Base-by-base conservation (phyloP, 202 grass and related monocot genomes). In the Carex arenaria region DNA sequence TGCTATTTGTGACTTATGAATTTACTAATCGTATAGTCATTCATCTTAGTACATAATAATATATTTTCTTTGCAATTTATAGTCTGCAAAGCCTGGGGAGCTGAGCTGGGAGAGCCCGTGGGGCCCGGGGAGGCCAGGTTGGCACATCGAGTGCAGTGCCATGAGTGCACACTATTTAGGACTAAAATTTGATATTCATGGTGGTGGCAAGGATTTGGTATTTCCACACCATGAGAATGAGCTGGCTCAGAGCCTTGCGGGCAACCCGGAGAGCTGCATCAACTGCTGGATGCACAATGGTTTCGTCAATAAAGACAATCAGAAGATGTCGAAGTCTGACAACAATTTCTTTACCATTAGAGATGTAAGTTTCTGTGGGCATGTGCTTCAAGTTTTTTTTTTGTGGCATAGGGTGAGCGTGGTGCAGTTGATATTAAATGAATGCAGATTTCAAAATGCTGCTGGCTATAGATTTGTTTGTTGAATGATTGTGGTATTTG, bases 201-300 rank as follows among this genome's bases (percentile, higher is more conserved):
- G 96, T 36, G 96, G 96, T 82, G 93, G 93, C 31, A 90, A 95
- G 69, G 93, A 98, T 85, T 83, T 98, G 67, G 93, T 98, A 13
- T 98, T 98, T 79, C 91, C 96, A 84, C 96, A 98, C 78, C 96
- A 98, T 75, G 96, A 93, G 68, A 98, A 98, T 84, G 96, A 98
- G 56, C 86, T 98, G 32, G 96, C 93, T 0, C 96, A 98, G 72
- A 98, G 93, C 66, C 83, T 57, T 78, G 91, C 93, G 0, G 93
- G 93, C 63, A 87, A 93, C 85, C 83, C 91, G 30, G 86, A 91
- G 17, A 89, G 89, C 68, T 86, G 88, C 51, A 88, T 97, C 12
- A 92, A 90, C 60, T 92, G 86, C 64, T 90, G 88, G 88, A 90
- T 90, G 88, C 84, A 90, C 54, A 90, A 90, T 80, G 88, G 88